Evolutionary conservation across 2,329 filamentous ascomycete genomes (phyloP).

Genomic region (Bisporella sp.): DNA sequence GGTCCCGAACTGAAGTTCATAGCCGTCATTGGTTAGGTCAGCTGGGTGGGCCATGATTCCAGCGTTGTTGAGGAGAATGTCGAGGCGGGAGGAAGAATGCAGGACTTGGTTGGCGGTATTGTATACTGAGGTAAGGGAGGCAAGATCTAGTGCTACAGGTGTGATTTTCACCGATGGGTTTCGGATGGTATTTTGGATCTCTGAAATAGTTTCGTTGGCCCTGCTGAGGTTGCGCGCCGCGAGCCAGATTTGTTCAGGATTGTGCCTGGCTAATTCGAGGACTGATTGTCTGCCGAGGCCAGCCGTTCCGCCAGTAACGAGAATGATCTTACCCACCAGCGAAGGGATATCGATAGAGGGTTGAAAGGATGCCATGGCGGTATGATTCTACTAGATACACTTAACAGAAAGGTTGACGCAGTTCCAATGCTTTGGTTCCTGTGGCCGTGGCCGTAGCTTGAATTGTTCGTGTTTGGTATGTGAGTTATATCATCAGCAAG

Average conservation of each 20-base stretch:
- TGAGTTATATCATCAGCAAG: too few species aligned
- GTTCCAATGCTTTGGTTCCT: too few species aligned
- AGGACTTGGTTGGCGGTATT: conserved; percentile 32
- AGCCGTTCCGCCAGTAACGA: conserved; percentile 25
- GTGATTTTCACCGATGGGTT: conserved; percentile 7
- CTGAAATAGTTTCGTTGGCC: conserved; percentile 30
- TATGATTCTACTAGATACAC: too few species aligned
- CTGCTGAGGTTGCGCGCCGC: conserved; percentile 31
- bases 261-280: conserved; percentile 33
- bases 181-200: conserved; percentile 25
- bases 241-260: conserved; percentile 31
- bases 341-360: conserved; percentile 27
- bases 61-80: conserved; percentile 40
- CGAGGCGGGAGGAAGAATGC: conserved; percentile 29
- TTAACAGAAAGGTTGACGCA: too few species aligned
- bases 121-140: conserved; percentile 36
- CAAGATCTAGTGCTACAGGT: conserved; percentile 31
- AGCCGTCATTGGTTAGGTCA: conserved; percentile 35
- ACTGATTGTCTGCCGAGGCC: conserved; percentile 39
- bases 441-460: too few species aligned
- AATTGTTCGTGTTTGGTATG: too few species aligned
- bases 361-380: neutral
- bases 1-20: conserved; percentile 40
- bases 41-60: conserved; percentile 35
- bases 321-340: conserved; percentile 33